These are phyloP conservation scores for Populus euphratica DNA, from an alignment of 345 rosid genomes.

Conservation along the genomic window DNA sequence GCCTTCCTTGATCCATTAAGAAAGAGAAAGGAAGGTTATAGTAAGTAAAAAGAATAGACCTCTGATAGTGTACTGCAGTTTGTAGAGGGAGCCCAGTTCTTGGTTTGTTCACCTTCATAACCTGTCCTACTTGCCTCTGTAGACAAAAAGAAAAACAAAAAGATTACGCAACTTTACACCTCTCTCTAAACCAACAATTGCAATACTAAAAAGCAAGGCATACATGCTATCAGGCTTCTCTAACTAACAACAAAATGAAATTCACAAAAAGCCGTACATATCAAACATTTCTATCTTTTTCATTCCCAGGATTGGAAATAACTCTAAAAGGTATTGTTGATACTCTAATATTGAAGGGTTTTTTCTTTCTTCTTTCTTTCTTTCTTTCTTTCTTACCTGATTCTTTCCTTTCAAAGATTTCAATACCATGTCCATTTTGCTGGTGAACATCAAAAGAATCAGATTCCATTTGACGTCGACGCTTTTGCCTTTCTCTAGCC, in stretches of 20 bases:
- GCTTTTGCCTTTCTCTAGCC: slow-evolving; percentile 84
- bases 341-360: too few species aligned
- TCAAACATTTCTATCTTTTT: slow-evolving; percentile 14
- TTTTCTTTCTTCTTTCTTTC: too few species aligned
- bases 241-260: slow-evolving; percentile 21
- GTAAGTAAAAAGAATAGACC: slow-evolving; percentile 39
- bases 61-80: slow-evolving; percentile 69
- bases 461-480: slow-evolving; percentile 81
- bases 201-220: slow-evolving; percentile 12
- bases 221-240: slow-evolving; percentile 1
- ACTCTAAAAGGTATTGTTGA: neutral
- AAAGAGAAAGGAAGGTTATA: slow-evolving; percentile 10
- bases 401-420: slow-evolving; percentile 53
- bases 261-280: slow-evolving; percentile 14
- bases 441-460: slow-evolving; percentile 19
- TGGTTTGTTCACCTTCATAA: slow-evolving; percentile 66
- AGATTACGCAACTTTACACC: slow-evolving; percentile 40
- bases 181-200: slow-evolving; percentile 21
- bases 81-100: slow-evolving; percentile 60
- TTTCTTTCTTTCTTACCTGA: slow-evolving; percentile 27
- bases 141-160: slow-evolving; percentile 41
- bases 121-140: slow-evolving; percentile 49
- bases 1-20: neutral
- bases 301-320: neutral
- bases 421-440: slow-evolving; percentile 19